A percentile compares a stretch with the other conserved stretches of the same genome.
Conservation (phyloP, 306 rosid genomes). For the Biancaea sappan region DNA sequence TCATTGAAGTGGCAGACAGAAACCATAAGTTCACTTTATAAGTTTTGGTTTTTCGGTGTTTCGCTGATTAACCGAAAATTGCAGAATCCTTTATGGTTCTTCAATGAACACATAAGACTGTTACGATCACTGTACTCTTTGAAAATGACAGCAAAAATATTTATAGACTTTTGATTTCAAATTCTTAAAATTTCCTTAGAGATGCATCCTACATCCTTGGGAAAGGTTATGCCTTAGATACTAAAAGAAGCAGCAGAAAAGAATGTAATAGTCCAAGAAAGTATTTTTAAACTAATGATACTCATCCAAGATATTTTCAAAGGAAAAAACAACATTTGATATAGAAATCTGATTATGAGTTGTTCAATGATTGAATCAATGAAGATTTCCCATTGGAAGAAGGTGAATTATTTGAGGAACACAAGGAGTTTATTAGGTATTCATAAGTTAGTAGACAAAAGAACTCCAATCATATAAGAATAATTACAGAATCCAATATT, state of each 20-base stretch:
- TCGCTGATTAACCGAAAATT: too few species aligned
- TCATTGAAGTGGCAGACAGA: too few species aligned
- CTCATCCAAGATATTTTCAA: not conserved
- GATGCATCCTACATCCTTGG: not conserved
- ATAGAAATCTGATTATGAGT: constrained; percentile 33
- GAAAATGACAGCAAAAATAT: too few species aligned
- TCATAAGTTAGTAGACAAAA: constrained; percentile 34
- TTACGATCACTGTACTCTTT: too few species aligned
- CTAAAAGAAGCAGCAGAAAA: not conserved
- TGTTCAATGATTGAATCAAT: constrained; percentile 31
- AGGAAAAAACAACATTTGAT: not conserved
- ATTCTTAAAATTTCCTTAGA: too few species aligned
- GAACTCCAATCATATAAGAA: constrained; percentile 33
- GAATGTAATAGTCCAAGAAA: constrained; percentile 10
- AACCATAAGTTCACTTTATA: too few species aligned
- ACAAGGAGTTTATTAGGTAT: constrained; percentile 34
- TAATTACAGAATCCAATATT: too few species aligned
- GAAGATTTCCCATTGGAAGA: constrained; percentile 36
- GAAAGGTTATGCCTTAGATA: constrained; percentile 5
- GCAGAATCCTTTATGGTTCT: too few species aligned
- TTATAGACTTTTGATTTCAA: too few species aligned
- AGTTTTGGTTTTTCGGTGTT: too few species aligned
- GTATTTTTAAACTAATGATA: not conserved
- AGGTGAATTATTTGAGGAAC: constrained; percentile 31
- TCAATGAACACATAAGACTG: too few species aligned